Base-by-base conservation (phyloP, 306 rosid genomes). In the Glycine tomentella region DNA sequence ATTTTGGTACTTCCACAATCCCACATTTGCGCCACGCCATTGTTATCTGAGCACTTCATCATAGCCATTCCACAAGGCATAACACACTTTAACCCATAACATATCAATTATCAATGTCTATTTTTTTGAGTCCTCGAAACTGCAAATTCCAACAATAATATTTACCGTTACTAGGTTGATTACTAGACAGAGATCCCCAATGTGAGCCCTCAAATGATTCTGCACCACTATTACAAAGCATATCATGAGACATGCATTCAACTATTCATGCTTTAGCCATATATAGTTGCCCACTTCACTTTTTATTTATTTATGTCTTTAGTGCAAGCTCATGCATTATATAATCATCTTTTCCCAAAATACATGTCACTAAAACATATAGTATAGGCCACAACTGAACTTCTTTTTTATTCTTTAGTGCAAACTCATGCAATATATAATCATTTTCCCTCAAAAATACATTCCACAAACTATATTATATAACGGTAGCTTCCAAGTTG, bases 41-140 rank as follows among this genome's bases (percentile, higher is more conserved):
- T n/a, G n/a, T n/a, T n/a, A n/a, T n/a, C n/a, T n/a, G n/a, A n/a
- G n/a, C n/a, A n/a, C 42, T 75, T 55, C 65, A 84, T 75, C 55
- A 69, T 69, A 58, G 42, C 63, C 70, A 75, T 75, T 75, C 58
- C 78, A 83, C 80, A 4, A 65, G 50, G 12, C 72, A 83, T 53
- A 34, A 67, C 40, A 42, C 49, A 40, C 65, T 82, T 86, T 59
- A 65, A 74, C 76, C 84, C 84, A 85, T 78, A 73, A 78, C 83
- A 66, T 81, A 7, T 67, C 31, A 51, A 59, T 55, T 55, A 51
- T 45, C 45, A 14, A 58, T 77, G 77, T n/a, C 69, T 57, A 64
- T 67, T 14, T 80, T 48, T 67, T 58, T 44, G 7, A 80, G 13
- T 72, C 63, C 77, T 38, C 16, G 31, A 85, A 72, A 76, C 51